Conservation (phyloP, 2,329 filamentous ascomycete genomes). For the Didymella pomorum region DNA sequence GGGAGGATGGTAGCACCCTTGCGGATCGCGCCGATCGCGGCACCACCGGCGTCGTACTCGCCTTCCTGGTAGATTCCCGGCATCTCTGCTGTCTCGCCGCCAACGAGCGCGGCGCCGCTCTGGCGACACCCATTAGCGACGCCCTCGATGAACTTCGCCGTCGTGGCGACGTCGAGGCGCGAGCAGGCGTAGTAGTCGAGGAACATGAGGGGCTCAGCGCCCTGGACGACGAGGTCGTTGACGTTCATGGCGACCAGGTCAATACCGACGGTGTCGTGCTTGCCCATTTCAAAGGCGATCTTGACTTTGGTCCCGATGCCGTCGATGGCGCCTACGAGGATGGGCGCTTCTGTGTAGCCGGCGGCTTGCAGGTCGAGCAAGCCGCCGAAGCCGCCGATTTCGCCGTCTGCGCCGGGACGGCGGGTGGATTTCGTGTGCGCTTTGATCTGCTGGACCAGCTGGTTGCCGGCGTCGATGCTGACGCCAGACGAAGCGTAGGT, state of each 20-base stretch:
- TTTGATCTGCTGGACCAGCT: constrained; percentile 92
- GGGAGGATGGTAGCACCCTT: constrained; percentile 74
- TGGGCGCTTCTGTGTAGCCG: constrained; percentile 76
- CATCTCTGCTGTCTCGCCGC: constrained; percentile 98
- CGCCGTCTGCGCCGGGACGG: constrained; percentile 85
- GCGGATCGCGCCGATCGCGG: constrained; percentile 84
- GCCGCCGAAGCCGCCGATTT: constrained; percentile 95
- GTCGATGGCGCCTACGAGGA: constrained; percentile 92
- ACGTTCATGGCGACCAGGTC: constrained; percentile 99
- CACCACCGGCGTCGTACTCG: constrained; percentile 92
- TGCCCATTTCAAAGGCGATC: constrained; percentile 87
- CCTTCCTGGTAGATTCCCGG: constrained; percentile 88
- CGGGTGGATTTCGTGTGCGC: constrained; percentile 84
- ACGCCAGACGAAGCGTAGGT: constrained; percentile 95
- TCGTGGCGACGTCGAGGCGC: constrained; percentile 78
- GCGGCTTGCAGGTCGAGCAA: constrained; percentile 79
- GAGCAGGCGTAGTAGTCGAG: constrained; percentile 98
- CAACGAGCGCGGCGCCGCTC: constrained; percentile 88
- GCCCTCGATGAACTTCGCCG: constrained; percentile 87
- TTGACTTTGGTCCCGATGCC: constrained; percentile 97
- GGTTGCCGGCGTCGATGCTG: constrained; percentile 92
- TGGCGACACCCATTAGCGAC: constrained; percentile 87
- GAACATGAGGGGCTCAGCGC: constrained; percentile 93
- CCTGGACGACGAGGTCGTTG: constrained; percentile 96
- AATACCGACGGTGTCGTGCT: constrained; percentile 94